A percentile compares a stretch with the other conserved stretches of the same genome.
Conservation (phyloP, 2,329 filamentous ascomycete genomes). For the Diaporthe vexans region DNA sequence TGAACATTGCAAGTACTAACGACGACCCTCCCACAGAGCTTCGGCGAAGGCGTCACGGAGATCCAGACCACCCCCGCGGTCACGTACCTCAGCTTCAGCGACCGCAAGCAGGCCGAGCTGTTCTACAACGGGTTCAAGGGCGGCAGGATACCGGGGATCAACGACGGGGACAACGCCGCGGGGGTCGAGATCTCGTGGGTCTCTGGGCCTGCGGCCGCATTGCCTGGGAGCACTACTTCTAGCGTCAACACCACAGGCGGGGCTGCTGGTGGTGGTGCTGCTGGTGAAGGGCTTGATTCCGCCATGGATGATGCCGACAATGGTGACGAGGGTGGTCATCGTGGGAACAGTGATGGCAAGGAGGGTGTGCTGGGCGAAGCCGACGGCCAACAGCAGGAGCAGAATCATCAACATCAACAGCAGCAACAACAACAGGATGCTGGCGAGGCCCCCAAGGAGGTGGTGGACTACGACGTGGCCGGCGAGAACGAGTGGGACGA, state of each 20-base stretch:
- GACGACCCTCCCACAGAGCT: slow-evolving; percentile 58
- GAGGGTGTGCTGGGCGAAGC: neutral
- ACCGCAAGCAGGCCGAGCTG: slow-evolving; percentile 79
- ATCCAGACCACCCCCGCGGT: slow-evolving; percentile 63
- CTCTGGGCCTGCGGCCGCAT: slow-evolving; percentile 46
- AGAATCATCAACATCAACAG: neutral
- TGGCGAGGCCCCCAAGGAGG: slow-evolving; percentile 41
- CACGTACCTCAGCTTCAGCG: slow-evolving; percentile 74
- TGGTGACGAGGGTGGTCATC: neutral
- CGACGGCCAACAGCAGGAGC: too few relatives aligned
- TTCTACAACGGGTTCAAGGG: slow-evolving; percentile 72
- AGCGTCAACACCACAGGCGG: slow-evolving; percentile 38
- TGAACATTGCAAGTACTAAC: too few relatives aligned
- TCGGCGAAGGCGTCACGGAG: slow-evolving; percentile 71
- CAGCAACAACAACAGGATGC: slow-evolving; percentile 45
- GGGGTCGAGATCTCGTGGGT: slow-evolving; percentile 77
- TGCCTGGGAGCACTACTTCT: slow-evolving; percentile 44
- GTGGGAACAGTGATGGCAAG: too few relatives aligned
- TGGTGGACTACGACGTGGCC: slow-evolving; percentile 70
- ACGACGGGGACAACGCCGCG: slow-evolving; percentile 66
- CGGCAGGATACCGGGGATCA: slow-evolving; percentile 72
- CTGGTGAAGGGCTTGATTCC: neutral
- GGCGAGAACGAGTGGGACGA: slow-evolving; percentile 63
- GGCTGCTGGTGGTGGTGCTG: too few relatives aligned
- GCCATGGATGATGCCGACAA: slow-evolving; percentile 17